Conservation (phyloP, 2,329 filamentous ascomycete genomes). For the Nigrospora oryzae region DNA sequence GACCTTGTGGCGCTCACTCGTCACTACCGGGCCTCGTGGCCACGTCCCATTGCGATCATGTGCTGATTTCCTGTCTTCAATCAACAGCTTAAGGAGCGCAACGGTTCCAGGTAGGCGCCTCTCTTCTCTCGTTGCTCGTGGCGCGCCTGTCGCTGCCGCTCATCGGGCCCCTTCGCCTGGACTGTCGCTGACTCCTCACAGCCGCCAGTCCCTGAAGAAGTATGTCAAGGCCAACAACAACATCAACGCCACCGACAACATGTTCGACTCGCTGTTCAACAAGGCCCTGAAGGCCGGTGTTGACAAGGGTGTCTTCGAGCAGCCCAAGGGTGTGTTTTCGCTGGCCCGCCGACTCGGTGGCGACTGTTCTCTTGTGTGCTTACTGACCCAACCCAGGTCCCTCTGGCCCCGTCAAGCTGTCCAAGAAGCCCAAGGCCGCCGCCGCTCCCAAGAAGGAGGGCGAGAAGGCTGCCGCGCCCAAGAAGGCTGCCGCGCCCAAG, state of each 20-base stretch:
- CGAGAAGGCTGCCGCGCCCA: conserved; percentile 28
- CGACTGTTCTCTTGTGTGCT: not conserved
- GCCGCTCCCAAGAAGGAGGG: conserved; percentile 28
- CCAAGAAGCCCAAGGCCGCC: conserved; percentile 59
- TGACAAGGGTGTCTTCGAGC: conserved; percentile 78
- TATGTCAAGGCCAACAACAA: conserved; percentile 32
- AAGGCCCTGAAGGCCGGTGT: conserved; percentile 65
- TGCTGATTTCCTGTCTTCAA: conserved; percentile 27
- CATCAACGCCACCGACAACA: conserved; percentile 32
- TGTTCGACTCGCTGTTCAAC: conserved; percentile 61
- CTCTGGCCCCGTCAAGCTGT: conserved; percentile 87
- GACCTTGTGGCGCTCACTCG: no score
- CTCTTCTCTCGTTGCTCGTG: not conserved
- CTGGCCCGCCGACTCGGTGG: no score
- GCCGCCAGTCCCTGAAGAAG: conserved; percentile 54
- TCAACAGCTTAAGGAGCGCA: conserved; percentile 51
- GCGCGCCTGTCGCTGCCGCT: conserved; percentile 2
- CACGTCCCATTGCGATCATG: conserved; percentile 5
- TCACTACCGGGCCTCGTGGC: no score
- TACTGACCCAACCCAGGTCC: conserved; percentile 45
- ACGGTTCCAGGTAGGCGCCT: conserved; percentile 41
- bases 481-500: conserved; percentile 31
- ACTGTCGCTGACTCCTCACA: conserved; percentile 21
- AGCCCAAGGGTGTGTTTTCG: conserved; percentile 73
- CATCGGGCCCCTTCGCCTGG: not conserved